Percentiles rank a stretch among this genome's conserved stretches.
These are phyloP conservation scores for Amanita pseudoporphyria DNA, from an alignment of 768 basidiomycete genomes.

Conservation along the genomic window DNA sequence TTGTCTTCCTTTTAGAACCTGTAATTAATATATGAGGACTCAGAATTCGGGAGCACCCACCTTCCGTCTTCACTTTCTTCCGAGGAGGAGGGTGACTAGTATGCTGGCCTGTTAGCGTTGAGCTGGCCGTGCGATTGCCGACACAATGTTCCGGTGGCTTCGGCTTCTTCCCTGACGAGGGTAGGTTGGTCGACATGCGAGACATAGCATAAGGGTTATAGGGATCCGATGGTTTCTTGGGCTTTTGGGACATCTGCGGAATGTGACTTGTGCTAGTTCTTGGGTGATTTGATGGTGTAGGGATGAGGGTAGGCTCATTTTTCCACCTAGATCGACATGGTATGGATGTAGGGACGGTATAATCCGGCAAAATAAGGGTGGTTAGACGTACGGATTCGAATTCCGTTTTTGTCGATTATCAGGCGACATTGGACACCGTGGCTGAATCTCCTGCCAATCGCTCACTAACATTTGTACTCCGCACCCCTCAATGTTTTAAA, in stretches of 20 bases:
- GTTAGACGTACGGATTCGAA: conserved; percentile 1
- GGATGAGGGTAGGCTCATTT: neutral
- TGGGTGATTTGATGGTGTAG: neutral
- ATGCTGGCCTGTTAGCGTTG: neutral
- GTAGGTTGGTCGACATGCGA: neutral
- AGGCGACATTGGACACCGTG: neutral
- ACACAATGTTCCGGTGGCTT: neutral
- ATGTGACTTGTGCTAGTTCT: neutral
- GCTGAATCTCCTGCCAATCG: neutral
- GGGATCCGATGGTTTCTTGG: neutral
- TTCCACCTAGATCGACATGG: conserved; percentile 7
- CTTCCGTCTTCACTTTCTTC: neutral
- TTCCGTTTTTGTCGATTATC: conserved; percentile 1
- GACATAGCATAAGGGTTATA: neutral
- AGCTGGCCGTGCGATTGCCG: conserved; percentile 1
- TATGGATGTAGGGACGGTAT: neutral
- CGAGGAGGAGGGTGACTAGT: neutral
- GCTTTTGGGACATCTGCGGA: neutral
- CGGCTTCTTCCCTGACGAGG: neutral
- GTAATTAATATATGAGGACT: neutral
- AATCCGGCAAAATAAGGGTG: neutral
- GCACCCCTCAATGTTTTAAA: neutral
- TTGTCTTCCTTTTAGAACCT: neutral
- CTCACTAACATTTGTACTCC: neutral
- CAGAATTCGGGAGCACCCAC: neutral